Evolutionary conservation across 2,329 filamentous ascomycete genomes (phyloP).

Genomic region (Xylariaceae sp.): DNA sequence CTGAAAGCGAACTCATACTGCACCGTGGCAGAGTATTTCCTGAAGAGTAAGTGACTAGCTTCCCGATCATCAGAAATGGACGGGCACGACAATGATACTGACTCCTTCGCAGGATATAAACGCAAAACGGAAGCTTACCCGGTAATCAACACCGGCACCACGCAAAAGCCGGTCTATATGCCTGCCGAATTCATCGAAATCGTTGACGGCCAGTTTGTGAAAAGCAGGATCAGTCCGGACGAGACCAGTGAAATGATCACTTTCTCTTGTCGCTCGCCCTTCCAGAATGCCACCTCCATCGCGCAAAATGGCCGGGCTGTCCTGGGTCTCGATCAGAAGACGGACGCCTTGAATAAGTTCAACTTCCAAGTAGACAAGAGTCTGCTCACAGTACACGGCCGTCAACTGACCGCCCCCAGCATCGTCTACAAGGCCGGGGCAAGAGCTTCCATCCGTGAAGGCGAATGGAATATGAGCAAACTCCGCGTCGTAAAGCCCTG

Average conservation of each 20-base stretch:
- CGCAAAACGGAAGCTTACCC: slow-evolving; percentile 41
- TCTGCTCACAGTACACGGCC: slow-evolving; percentile 67
- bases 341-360: slow-evolving; percentile 42
- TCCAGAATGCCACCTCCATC: slow-evolving; percentile 63
- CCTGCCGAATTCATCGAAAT: slow-evolving; percentile 63
- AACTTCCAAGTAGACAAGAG: slow-evolving; percentile 55
- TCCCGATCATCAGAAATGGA: neutral
- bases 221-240: slow-evolving; percentile 50
- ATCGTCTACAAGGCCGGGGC: slow-evolving; percentile 50
- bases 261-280: slow-evolving; percentile 64
- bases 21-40: slow-evolving; percentile 42
- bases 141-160: slow-evolving; percentile 61
- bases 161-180: slow-evolving; percentile 54
- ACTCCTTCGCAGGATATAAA: slow-evolving; percentile 25
- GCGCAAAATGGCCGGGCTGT: slow-evolving; percentile 49
- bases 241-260: slow-evolving; percentile 66
- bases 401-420: slow-evolving; percentile 57
- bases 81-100: slow-evolving; percentile 6
- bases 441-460: slow-evolving; percentile 39
- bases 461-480: slow-evolving; percentile 64
- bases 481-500: slow-evolving; percentile 53
- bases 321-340: slow-evolving; percentile 51
- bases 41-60: slow-evolving; percentile 35
- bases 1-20: slow-evolving; percentile 26
- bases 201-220: slow-evolving; percentile 58